Percentiles rank a stretch among this genome's conserved stretches.
Evolutionary conservation across 176 grass and related monocot species (phyloP).

Genomic region (Avena eriantha): DNA sequence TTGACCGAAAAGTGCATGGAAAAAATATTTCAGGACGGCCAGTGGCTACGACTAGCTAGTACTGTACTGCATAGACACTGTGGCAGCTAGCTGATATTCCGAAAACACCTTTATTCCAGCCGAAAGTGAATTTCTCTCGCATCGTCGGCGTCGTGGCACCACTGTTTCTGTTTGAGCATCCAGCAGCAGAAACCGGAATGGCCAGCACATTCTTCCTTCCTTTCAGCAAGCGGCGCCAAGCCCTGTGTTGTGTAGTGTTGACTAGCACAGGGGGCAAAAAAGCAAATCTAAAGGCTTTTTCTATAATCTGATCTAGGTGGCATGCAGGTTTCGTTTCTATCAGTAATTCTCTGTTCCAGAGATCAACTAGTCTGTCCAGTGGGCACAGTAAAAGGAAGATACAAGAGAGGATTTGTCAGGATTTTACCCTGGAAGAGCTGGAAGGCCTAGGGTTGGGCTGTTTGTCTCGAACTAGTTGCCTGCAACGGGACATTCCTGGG

Average conservation of each 20-base stretch:
- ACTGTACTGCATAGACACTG: too few species aligned
- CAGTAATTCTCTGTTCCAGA: neutral
- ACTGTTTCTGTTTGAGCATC: too few species aligned
- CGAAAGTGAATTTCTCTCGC: neutral
- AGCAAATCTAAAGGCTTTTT: conserved; percentile 1
- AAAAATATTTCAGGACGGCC: too few species aligned
- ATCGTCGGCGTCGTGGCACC: neutral
- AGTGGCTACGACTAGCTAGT: too few species aligned
- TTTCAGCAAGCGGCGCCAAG: conserved; percentile 38
- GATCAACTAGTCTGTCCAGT: neutral
- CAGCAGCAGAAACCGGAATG: conserved; percentile 1
- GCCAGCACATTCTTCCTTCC: conserved; percentile 29
- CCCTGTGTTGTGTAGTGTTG: neutral
- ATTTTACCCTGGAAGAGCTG: too few species aligned
- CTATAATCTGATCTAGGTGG: neutral
- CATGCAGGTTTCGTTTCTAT: neutral
- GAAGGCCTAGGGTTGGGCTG: too few species aligned
- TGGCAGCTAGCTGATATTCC: too few species aligned
- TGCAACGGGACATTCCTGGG: too few species aligned
- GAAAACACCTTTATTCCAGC: neutral
- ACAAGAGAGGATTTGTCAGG: too few species aligned
- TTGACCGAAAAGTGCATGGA: too few species aligned
- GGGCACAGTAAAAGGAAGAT: conserved; percentile 10
- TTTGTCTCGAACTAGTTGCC: too few species aligned
- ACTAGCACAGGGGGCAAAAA: too few species aligned